Evolutionary conservation across 306 rosid species (phyloP).

Genomic region (Malus domestica): ASM211411v1 NC_041798.1:37402501-37403000

Average conservation of each 20-base stretch:
- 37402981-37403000: not conserved
- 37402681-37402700: constrained; percentile 77
- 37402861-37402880: constrained; percentile 63
- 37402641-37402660: not conserved
- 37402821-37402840: constrained; percentile 94
- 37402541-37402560: constrained; percentile 80
- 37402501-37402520: constrained; percentile 98
- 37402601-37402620: not conserved
- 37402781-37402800: constrained; percentile 82
- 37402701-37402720: constrained; percentile 94
- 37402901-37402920: no score
- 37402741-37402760: constrained; percentile 70
- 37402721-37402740: constrained; percentile 74
- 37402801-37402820: constrained; percentile 97
- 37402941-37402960: no score
- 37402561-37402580: constrained; percentile 72
- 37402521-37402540: constrained; percentile 70
- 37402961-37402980: no score
- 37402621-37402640: not conserved
- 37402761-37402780: constrained; percentile 83
- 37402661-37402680: not conserved
- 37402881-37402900: not conserved
- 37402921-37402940: no score
- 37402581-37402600: constrained; percentile 87
- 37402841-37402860: constrained; percentile 97